Evolutionary conservation across 2,329 filamentous ascomycete species (phyloP).

Genomic region (Nigrospora oryzae): DNA sequence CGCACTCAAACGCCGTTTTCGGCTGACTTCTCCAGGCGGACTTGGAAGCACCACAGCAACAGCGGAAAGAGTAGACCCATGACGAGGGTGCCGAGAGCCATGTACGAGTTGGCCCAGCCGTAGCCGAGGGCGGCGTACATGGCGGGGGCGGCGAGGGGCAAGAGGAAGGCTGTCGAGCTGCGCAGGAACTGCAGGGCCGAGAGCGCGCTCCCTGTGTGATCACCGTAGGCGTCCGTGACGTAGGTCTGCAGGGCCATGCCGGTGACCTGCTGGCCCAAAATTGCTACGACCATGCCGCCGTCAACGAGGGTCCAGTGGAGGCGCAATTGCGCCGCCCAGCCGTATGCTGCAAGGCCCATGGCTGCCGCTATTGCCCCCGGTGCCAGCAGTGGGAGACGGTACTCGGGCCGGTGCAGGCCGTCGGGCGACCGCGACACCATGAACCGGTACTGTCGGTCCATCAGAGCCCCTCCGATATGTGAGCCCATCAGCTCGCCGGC

Average conservation of each 20-base stretch:
- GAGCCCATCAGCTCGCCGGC: background rate
- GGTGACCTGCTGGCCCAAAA: conserved; percentile 22
- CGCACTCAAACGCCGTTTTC: no score
- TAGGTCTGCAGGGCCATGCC: conserved; percentile 26
- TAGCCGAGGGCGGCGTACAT: background rate
- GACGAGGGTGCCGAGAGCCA: background rate
- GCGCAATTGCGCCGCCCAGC: background rate
- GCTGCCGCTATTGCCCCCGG: background rate
- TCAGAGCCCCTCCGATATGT: background rate
- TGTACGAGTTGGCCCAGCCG: background rate
- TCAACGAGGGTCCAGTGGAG: conserved; percentile 25
- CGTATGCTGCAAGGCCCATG: background rate
- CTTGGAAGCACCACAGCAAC: background rate
- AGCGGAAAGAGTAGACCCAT: background rate
- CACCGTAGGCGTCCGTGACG: conserved; percentile 34
- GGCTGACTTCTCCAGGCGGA: background rate
- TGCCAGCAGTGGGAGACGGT: background rate
- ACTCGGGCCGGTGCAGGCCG: background rate
- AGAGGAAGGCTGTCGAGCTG: background rate
- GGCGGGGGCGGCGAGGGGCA: background rate
- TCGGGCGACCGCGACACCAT: background rate
- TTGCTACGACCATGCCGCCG: conserved; percentile 21
- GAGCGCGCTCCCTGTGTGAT: conserved; percentile 34
- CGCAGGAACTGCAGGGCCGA: background rate
- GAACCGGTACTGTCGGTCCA: background rate